phyloP scores from a whole-genome alignment of 108 stramenopile genomes.

The Nannochloropsis salina region DNA sequence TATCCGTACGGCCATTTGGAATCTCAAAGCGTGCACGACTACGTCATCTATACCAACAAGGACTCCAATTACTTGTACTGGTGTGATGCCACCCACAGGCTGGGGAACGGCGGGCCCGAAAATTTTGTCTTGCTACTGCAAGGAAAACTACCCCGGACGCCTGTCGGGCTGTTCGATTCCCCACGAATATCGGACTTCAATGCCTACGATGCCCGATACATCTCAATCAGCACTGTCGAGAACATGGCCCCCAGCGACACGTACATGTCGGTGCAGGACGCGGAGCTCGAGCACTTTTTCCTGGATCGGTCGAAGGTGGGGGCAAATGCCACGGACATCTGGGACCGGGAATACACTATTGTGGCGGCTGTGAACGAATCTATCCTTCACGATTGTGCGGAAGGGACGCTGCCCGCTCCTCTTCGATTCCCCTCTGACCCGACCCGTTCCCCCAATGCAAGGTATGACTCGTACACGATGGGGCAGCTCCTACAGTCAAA shows the following conservation, averaged over 20 bases:
- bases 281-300: not conserved
- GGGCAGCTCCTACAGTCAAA: not conserved
- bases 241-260: not conserved
- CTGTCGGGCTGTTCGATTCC: not conserved
- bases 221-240: not conserved
- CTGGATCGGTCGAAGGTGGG: not conserved
- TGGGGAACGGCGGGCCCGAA: not conserved
- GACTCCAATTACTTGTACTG: constrained; percentile 18
- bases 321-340: not conserved
- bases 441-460: too few relatives aligned
- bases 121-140: not conserved
- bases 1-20: constrained; percentile 1
- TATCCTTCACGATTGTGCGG: not conserved
- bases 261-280: not conserved
- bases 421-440: not conserved
- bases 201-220: not conserved
- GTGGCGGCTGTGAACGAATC: not conserved
- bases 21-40: not conserved
- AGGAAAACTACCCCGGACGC: not conserved
- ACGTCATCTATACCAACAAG: not conserved
- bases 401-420: not conserved
- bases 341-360: constrained; percentile 10
- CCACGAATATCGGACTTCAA: not conserved
- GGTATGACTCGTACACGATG: not conserved
- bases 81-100: constrained; percentile 1